phyloP scores from a whole-genome alignment of 768 basidiomycete species.

The Boletus patriciae region DNA sequence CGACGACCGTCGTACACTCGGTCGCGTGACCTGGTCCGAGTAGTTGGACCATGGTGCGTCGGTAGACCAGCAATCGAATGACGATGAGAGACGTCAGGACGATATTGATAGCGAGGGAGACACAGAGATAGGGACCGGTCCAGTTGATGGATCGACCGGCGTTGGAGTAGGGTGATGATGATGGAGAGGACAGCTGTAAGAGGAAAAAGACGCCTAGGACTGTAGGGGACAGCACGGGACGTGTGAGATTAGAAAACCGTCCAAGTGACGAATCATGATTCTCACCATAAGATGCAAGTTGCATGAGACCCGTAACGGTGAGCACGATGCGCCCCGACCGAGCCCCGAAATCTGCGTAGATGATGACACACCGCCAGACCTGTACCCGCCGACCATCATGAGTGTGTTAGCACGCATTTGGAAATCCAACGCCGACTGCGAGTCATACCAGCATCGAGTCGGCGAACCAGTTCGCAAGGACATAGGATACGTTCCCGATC shows the following conservation, averaged over 20 bases:
- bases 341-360: conserved; percentile 22
- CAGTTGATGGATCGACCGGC: conserved; percentile 19
- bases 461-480: conserved; percentile 31
- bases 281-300: conserved; percentile 28
- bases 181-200: conserved; percentile 25
- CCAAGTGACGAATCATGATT: not conserved
- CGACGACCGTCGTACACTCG: conserved; percentile 28
- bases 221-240: not conserved
- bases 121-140: conserved; percentile 28
- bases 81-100: conserved; percentile 26
- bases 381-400: not conserved
- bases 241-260: not conserved
- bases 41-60: conserved; percentile 15
- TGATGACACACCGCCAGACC: conserved; percentile 34
- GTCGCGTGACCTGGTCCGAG: conserved; percentile 25
- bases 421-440: not conserved
- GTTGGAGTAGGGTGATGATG: conserved; percentile 27
- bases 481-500: conserved; percentile 25
- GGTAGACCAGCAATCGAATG: conserved; percentile 28
- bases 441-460: conserved; percentile 25
- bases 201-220: conserved; percentile 29
- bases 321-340: conserved; percentile 18
- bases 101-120: conserved; percentile 30
- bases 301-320: conserved; percentile 21
- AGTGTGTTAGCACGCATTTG: not conserved